Conservation (phyloP, 2,329 filamentous ascomycete species). For the Shiraia sp. region DNA sequence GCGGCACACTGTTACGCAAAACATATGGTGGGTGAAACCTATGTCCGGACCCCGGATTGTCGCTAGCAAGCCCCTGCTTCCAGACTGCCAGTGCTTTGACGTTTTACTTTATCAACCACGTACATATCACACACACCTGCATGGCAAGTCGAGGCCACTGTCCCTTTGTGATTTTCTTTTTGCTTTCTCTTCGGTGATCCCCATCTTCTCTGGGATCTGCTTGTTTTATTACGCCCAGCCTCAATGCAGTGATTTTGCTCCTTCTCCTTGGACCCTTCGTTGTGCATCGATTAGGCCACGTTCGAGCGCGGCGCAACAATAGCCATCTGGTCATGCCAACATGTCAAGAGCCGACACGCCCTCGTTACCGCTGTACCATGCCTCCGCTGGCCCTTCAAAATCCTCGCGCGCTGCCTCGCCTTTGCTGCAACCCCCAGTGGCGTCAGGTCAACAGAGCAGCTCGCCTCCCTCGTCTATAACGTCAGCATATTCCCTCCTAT, state of each 20-base stretch:
- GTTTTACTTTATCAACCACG: slow-evolving; percentile 23
- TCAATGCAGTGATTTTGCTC: slow-evolving; percentile 28
- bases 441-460: slow-evolving; percentile 29
- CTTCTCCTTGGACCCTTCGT: slow-evolving; percentile 6
- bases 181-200: too few relatives aligned
- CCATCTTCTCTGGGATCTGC: too few relatives aligned
- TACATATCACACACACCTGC: slow-evolving; percentile 13
- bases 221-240: slow-evolving; percentile 8
- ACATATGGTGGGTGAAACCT: slow-evolving; percentile 6
- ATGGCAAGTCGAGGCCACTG: background rate
- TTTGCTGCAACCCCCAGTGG: slow-evolving; percentile 30
- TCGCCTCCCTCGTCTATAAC: slow-evolving; percentile 47
- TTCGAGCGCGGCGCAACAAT: slow-evolving; percentile 35
- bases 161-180: background rate
- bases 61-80: slow-evolving; percentile 16
- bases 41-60: slow-evolving; percentile 14
- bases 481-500: slow-evolving; percentile 65
- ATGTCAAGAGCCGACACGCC: slow-evolving; percentile 67
- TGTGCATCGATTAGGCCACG: slow-evolving; percentile 30
- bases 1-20: too few relatives aligned
- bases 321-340: slow-evolving; percentile 54
- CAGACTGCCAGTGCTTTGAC: slow-evolving; percentile 23
- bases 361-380: slow-evolving; percentile 62
- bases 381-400: slow-evolving; percentile 35
- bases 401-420: slow-evolving; percentile 34